These are phyloP conservation scores for Pyrenochaeta sp. DNA, from an alignment of 2,329 filamentous ascomycete species.

Conservation along the genomic window DNA sequence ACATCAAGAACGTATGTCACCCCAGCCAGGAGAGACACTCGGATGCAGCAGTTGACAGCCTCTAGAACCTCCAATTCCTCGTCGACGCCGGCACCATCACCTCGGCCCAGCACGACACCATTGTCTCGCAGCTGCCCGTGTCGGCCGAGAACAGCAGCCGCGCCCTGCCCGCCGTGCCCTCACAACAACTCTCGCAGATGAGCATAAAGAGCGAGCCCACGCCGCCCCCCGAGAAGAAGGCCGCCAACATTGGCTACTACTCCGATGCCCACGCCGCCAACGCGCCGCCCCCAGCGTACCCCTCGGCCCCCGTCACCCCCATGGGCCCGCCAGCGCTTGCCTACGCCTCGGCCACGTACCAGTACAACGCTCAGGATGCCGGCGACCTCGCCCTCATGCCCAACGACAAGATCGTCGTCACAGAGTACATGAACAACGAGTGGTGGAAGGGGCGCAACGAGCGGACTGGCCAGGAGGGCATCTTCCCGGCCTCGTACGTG, in stretches of 20 bases:
- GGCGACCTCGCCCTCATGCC: conserved; percentile 83
- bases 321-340: conserved; percentile 66
- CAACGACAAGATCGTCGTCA: conserved; percentile 80
- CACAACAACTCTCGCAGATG: conserved; percentile 42
- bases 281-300: conserved; percentile 55
- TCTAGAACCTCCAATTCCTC: conserved; percentile 91
- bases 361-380: conserved; percentile 78
- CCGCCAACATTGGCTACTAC: conserved; percentile 54
- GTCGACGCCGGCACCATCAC: conserved; percentile 82
- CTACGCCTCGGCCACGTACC: conserved; percentile 81
- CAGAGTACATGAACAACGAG: conserved; percentile 94
- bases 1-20: conserved; percentile 78
- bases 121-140: conserved; percentile 76
- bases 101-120: conserved; percentile 75
- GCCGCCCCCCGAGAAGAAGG: conserved; percentile 43
- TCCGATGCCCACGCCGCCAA: conserved; percentile 44
- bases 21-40: too few relatives aligned
- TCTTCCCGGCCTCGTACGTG: conserved; percentile 94
- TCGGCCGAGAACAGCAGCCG: conserved; percentile 70
- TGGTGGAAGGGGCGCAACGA: conserved; percentile 95
- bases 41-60: too few relatives aligned
- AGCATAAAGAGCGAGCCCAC: conserved; percentile 39
- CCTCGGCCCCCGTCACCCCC: conserved; percentile 56
- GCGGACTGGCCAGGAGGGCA: conserved; percentile 83
- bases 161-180: conserved; percentile 38